These are phyloP conservation scores for Oldenlandia corymbosa DNA, from an alignment of 257 asterid species.

Conservation along the genomic window DNA sequence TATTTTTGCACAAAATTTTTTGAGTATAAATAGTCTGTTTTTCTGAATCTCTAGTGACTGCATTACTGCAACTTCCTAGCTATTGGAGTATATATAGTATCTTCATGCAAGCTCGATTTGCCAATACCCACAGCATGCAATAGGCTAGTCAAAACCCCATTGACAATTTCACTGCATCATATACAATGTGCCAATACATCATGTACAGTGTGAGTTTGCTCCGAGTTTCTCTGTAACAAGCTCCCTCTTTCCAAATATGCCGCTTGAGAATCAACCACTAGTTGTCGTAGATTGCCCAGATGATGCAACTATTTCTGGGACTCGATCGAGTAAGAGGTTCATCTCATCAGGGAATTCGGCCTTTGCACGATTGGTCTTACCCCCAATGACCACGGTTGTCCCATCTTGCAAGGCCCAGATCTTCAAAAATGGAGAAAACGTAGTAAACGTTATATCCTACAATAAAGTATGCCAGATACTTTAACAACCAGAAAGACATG, in stretches of 20 bases:
- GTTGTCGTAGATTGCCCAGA: slow-evolving; percentile 29
- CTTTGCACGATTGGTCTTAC: slow-evolving; percentile 76
- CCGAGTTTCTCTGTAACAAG: neutral
- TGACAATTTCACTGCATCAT: neutral
- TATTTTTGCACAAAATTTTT: neutral
- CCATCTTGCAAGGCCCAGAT: slow-evolving; percentile 90
- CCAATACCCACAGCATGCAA: neutral
- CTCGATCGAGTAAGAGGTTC: slow-evolving; percentile 63
- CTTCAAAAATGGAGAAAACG: slow-evolving; percentile 24
- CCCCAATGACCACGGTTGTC: slow-evolving; percentile 62
- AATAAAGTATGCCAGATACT: neutral
- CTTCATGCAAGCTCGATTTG: neutral
- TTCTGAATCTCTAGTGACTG: no score
- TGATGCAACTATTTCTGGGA: slow-evolving; percentile 63
- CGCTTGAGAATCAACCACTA: slow-evolving; percentile 31
- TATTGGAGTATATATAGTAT: no score
- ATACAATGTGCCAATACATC: neutral
- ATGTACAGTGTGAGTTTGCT: neutral
- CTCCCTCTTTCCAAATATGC: neutral
- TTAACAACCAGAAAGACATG: neutral
- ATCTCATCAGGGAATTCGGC: slow-evolving; percentile 72
- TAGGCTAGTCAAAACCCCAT: neutral
- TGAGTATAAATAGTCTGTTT: no score
- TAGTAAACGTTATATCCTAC: neutral
- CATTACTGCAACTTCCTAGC: no score